These are phyloP conservation scores for Schwanniomyces pseudopolymorphus DNA, from an alignment of 805 yeast genomes.

Conservation along the genomic window DNA sequence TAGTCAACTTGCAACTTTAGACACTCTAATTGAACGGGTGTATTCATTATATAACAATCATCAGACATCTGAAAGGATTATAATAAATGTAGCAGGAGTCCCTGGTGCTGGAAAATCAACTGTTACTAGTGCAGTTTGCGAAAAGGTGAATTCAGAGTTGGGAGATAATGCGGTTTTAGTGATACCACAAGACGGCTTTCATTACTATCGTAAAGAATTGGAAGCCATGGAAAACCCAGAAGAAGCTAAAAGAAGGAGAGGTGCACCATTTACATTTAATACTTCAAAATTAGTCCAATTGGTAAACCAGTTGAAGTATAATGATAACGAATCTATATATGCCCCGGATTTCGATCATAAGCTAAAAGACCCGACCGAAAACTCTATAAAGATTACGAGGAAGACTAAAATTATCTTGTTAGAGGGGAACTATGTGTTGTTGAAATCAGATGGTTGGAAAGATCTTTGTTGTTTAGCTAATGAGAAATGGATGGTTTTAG, in stretches of 20 bases:
- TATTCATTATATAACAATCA: neutral
- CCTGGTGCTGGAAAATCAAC: conserved; percentile 86
- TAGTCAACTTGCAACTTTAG: neutral
- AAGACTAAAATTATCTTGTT: conserved; percentile 54
- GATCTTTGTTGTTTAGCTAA: conserved; percentile 34
- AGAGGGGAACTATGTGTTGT: conserved; percentile 70
- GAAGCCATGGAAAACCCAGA: conserved; percentile 47
- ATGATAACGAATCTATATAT: conserved; percentile 24
- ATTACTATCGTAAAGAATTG: conserved; percentile 23
- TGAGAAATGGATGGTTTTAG: conserved; percentile 48
- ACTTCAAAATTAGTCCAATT: conserved; percentile 30
- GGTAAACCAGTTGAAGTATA: conserved; percentile 10
- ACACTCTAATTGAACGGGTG: neutral
- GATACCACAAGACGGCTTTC: conserved; percentile 34
- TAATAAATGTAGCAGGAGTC: conserved; percentile 61
- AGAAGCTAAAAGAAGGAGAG: conserved; percentile 60
- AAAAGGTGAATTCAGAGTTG: conserved; percentile 7
- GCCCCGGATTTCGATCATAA: conserved; percentile 73
- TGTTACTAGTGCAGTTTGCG: conserved; percentile 46
- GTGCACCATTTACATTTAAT: conserved; percentile 82
- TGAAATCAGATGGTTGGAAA: conserved; percentile 58
- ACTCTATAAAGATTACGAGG: conserved; percentile 44
- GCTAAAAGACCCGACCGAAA: conserved; percentile 61
- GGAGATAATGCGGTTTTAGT: conserved; percentile 10
- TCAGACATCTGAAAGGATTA: neutral